phyloP scores from a whole-genome alignment of 2,329 filamentous ascomycete species.

The Aspergillus transmontanensis region DNA sequence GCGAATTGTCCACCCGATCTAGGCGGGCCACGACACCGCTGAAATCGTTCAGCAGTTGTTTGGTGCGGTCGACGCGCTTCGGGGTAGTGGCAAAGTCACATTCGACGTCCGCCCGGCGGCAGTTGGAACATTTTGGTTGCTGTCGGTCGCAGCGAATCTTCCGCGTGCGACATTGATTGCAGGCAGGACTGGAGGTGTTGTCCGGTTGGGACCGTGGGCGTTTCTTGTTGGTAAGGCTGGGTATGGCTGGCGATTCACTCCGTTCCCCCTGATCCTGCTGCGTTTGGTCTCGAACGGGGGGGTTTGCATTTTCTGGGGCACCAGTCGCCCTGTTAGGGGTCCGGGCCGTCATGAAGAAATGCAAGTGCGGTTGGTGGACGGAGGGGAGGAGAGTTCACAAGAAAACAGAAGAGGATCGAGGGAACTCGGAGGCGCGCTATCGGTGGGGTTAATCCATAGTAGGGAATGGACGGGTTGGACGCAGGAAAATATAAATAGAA shows the following conservation, averaged over 20 bases:
- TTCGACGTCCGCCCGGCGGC: background rate
- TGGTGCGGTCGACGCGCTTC: slow-evolving; percentile 2
- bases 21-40: background rate
- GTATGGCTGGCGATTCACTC: background rate
- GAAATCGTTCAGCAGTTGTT: background rate
- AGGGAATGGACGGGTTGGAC: background rate
- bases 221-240: background rate
- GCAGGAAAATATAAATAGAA: background rate
- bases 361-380: background rate
- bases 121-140: slow-evolving; percentile 2
- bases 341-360: background rate
- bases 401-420: background rate
- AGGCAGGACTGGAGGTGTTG: background rate
- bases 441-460: background rate
- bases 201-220: background rate
- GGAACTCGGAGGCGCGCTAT: background rate
- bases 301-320: background rate
- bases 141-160: slow-evolving; percentile 5
- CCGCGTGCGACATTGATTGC: background rate
- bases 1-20: background rate
- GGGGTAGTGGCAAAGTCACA: slow-evolving; percentile 1
- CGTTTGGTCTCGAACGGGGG: background rate
- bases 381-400: background rate
- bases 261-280: background rate
- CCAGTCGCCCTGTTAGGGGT: background rate